A percentile compares a stretch with the other conserved stretches of the same genome.
Evolutionary conservation across 495 filamentous ascomycete species (phyloP).

Genomic region (Neurospora sp.): DNA sequence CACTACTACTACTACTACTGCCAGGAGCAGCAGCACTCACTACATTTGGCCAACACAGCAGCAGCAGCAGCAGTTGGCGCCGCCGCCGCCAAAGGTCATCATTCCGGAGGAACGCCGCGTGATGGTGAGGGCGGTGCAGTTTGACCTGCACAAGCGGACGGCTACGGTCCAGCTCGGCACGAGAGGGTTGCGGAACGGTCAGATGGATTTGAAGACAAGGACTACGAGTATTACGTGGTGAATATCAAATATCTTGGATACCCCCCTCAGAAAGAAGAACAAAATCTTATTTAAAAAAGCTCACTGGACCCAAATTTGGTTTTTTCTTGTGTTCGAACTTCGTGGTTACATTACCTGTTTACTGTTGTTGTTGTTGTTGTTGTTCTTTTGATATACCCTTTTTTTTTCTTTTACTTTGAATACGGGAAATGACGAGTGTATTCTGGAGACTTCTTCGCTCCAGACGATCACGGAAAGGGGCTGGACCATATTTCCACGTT

Average conservation of each 20-base stretch:
- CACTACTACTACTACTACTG: background rate
- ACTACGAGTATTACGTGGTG: constrained; percentile 38
- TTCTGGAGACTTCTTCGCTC: background rate
- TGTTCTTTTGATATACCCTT: background rate
- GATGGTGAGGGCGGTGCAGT: constrained; percentile 45
- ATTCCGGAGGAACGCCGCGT: constrained; percentile 41
- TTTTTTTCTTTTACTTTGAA: background rate
- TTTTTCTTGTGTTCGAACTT: background rate
- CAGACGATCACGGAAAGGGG: background rate
- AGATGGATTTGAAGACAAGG: constrained; percentile 33
- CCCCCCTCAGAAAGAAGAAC: background rate
- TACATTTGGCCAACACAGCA: constrained; percentile 1
- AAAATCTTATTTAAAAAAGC: background rate
- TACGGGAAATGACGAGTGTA: background rate
- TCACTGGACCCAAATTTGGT: background rate
- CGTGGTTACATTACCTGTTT: background rate
- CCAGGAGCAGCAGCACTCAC: background rate
- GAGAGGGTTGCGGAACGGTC: constrained; percentile 35
- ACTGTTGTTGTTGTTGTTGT: background rate
- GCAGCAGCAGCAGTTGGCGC: background rate
- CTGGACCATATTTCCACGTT: background rate
- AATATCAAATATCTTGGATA: background rate
- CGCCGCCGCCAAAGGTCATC: constrained; percentile 4
- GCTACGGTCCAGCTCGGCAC: constrained; percentile 41
- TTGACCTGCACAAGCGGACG: constrained; percentile 38